Evolutionary conservation across 2,329 filamentous ascomycete species (phyloP), one percentile per base, ranked within the genome.

Genomic region (Whalleya microplaca): DNA sequence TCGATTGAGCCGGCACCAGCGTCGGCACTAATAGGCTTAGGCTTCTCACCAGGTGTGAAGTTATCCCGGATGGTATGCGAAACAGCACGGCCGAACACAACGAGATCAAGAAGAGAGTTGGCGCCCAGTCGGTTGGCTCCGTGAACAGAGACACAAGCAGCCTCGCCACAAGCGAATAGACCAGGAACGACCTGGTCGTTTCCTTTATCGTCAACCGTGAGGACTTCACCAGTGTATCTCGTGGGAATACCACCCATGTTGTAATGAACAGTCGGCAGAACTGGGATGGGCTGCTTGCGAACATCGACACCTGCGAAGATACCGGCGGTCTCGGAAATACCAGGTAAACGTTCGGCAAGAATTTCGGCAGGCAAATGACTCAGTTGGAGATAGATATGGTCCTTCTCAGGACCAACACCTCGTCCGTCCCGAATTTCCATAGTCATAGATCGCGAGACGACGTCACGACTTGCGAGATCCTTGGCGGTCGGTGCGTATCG

Each of bases 191-290:
- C 85, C 83, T 96, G 85, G 80, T 98, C 95, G 56, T 96, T 86
- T 66, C 95, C 95, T 60, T 85, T 75, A 72, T 90, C 88, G 68
- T 97, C 92, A 50, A 96, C 81, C 18, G 92, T 96, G 66, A 99
- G 78, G 59, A 98, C 95, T 80, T 99, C 92, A 76, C 95, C 94
- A 61, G 92, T 97, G 84, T 96, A 98, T 72, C 91, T 92, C 66
- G 95, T 98, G 50, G 94, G 94, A 68, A 99, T 97, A 84, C 95
- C 94, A 78, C 94, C 94, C 95, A 98, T 99, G 85, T 97, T 97
- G 85, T 99, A 99, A 84, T 99, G 93, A 66, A 97, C 94, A 44
- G 94, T 98, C 56, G 94, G 94, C 62, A 98, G 84, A 65, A 98
- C 94, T 60, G 94, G 94, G 68, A 98, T 98, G 64, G 94, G 94